A percentile compares a stretch with the other conserved stretches of the same genome.
Evolutionary conservation across 345 rosid genomes (phyloP).

Genomic region (Trapa bicornis): DNA sequence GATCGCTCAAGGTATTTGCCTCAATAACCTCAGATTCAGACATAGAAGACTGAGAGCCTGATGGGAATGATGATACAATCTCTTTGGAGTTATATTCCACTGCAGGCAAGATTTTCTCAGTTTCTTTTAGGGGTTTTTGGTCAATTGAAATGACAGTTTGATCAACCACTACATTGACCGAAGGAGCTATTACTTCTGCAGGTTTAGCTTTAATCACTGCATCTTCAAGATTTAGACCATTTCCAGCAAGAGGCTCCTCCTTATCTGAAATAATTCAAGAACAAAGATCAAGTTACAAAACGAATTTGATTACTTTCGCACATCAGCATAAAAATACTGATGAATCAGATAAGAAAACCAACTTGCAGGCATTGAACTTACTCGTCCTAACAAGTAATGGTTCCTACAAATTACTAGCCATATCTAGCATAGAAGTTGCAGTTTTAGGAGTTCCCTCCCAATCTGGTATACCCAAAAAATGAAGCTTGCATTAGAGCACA

Average conservation of each 20-base stretch:
- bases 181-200: background rate
- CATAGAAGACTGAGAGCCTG: slow-evolving; percentile 12
- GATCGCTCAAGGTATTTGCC: slow-evolving; percentile 11
- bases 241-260: background rate
- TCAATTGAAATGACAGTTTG: slow-evolving; percentile 3
- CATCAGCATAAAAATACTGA: background rate
- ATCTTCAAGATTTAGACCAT: background rate
- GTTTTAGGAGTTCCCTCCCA: too few species aligned
- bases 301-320: background rate
- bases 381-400: too few species aligned
- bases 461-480: too few species aligned
- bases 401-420: too few species aligned
- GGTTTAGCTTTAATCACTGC: background rate
- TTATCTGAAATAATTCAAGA: background rate
- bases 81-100: background rate
- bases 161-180: background rate
- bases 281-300: background rate
- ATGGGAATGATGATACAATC: slow-evolving; percentile 12
- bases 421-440: too few species aligned
- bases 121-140: slow-evolving; percentile 1
- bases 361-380: background rate
- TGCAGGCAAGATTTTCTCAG: slow-evolving; percentile 11
- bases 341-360: too few species aligned
- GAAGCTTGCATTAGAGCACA: background rate
- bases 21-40: slow-evolving; percentile 12